Base-by-base conservation (phyloP, 2,329 filamentous ascomycete species). In the Huntiella savannae region DNA sequence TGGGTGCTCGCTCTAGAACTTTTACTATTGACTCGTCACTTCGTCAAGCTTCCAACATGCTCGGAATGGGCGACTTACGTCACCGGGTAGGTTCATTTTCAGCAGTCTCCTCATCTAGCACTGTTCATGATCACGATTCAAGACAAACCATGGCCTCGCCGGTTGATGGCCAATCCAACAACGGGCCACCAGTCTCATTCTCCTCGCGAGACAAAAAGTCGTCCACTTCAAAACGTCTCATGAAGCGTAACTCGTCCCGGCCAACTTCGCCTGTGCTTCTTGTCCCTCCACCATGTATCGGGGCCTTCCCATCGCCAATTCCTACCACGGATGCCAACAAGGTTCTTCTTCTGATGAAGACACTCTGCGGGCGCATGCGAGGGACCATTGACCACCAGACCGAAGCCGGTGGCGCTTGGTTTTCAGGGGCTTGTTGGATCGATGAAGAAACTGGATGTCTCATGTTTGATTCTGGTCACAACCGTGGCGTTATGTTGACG, bases 341-440 rank as follows among this genome's bases (percentile, higher is more conserved):
- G 56, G 70, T 88, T 19, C 63, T 86, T 46, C 68, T 75, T 54
- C 62, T 91, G 50, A 88, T 91, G 82, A 82, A 78, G 58, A 77
- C 71, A 17, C 64, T 85, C 5, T 81, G 79, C 55, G 83, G 84
- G 22, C 73, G 77, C 53, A 91, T 88, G 82, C 77, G 77, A 54
- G 83, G 83, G 47, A 76, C 79, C 53, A 68, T 86, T 28, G 78
- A 83, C 52, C 88, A 83, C 57, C 75, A 80, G 54, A 67, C 68
- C 38, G 73, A 75, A 34, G 65, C 68, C 11, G 64, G 66, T 17
- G 74, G 70, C 12, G 66, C 70, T 1, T 91, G 83, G 83, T 68
- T 71, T 48, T 61, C 68, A 33, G 82, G 82, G n/a, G 73, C 79
- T 51, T 82, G 79, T 57, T 84, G 78, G 56, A 83, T 91, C 51